These are phyloP conservation scores for Punica granatum DNA, from an alignment of 345 rosid genomes.

Conservation along the genomic window DNA sequence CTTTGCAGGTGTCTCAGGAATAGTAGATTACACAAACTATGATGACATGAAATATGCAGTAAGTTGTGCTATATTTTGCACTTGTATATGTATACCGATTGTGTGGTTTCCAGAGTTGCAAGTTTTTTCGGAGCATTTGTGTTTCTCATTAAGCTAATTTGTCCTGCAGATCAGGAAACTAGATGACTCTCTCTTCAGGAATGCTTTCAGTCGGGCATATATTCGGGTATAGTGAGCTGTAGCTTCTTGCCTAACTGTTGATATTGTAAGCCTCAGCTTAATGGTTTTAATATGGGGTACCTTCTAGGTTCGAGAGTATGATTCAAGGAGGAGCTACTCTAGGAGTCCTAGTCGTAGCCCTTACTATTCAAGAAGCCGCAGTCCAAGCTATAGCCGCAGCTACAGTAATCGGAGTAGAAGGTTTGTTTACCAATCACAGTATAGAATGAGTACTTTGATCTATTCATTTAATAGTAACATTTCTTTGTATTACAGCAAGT, in stretches of 20 bases:
- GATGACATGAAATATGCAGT: conserved; percentile 97
- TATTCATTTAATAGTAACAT: background rate
- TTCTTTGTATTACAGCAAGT: conserved; percentile 29
- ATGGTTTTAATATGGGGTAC: background rate
- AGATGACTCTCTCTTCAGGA: conserved; percentile 77
- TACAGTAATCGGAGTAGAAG: conserved; percentile 55
- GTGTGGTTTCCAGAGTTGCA: background rate
- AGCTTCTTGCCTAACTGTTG: background rate
- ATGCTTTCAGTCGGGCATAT: conserved; percentile 80
- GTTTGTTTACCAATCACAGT: conserved; percentile 19
- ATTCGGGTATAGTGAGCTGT: conserved; percentile 49
- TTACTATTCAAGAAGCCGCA: conserved; percentile 33
- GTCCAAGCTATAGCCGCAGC: conserved; percentile 31
- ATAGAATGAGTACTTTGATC: background rate
- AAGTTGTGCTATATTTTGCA: conserved; percentile 23
- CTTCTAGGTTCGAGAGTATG: conserved; percentile 73
- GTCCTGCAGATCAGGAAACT: conserved; percentile 65
- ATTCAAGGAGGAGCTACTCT: conserved; percentile 41
- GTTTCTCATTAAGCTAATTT: conserved; percentile 9
- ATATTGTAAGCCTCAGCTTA: background rate
- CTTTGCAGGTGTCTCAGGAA: conserved; percentile 73
- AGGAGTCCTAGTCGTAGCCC: conserved; percentile 65
- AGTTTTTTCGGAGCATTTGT: conserved; percentile 4
- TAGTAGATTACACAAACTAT: conserved; percentile 80
- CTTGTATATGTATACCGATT: background rate